Conservation (phyloP, 1,139 yeast genomes). For the Saccharomycopsis crataegensis region DNA sequence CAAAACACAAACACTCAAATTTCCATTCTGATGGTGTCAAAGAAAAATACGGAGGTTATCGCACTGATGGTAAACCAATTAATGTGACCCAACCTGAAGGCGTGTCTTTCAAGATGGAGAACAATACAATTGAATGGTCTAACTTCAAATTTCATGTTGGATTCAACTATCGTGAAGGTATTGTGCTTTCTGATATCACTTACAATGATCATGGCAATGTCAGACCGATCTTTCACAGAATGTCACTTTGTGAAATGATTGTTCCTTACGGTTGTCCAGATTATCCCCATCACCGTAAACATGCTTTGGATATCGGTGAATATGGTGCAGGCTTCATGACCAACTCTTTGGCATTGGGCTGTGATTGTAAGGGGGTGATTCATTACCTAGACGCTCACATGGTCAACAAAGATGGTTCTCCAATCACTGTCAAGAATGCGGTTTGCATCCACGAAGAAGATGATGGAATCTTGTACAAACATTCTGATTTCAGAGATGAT, state of each 20-base stretch:
- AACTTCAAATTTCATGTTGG: conserved; percentile 73
- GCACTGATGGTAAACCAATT: conserved; percentile 55
- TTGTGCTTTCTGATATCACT: conserved; percentile 64
- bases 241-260: conserved; percentile 75
- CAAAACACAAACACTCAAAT: conserved; percentile 59
- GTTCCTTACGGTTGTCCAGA: conserved; percentile 80
- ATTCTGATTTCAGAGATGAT: conserved; percentile 76
- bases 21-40: conserved; percentile 60
- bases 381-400: conserved; percentile 75
- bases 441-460: conserved; percentile 83
- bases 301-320: conserved; percentile 81
- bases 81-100: conserved; percentile 75
- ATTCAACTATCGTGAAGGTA: conserved; percentile 80
- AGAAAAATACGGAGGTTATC: conserved; percentile 55
- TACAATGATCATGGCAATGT: conserved; percentile 69
- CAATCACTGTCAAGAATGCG: conserved; percentile 66
- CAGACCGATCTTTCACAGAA: conserved; percentile 69
- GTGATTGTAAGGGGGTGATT: conserved; percentile 81
- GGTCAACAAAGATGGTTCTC: conserved; percentile 57
- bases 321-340: conserved; percentile 85
- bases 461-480: conserved; percentile 71
- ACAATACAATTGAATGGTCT: conserved; percentile 68
- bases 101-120: conserved; percentile 65
- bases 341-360: conserved; percentile 68
- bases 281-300: conserved; percentile 77